Conservation (phyloP, 2,329 filamentous ascomycete species). For the Ophiostoma piceae region DNA sequence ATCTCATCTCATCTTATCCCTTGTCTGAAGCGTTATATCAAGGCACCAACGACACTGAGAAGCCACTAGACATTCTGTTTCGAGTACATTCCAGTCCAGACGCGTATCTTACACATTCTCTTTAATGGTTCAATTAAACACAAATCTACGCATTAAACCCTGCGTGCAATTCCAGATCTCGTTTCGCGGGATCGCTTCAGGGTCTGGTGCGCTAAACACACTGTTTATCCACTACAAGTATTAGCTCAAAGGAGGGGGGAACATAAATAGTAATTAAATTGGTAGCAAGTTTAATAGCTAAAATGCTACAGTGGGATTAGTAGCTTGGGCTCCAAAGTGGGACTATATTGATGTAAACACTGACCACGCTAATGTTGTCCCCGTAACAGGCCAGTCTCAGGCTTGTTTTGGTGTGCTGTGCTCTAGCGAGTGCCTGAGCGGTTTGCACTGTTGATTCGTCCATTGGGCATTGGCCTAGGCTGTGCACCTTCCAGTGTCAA, state of each 20-base stretch:
- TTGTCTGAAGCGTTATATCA: neutral
- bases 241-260: neutral
- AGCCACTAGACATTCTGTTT: neutral
- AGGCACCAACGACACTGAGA: neutral
- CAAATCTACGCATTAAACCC: neutral
- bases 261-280: too few relatives aligned
- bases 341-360: neutral
- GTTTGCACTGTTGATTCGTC: slow-evolving; percentile 8
- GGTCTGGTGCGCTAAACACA: neutral
- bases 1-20: neutral
- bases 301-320: neutral
- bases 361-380: slow-evolving; percentile 27
- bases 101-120: neutral
- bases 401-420: slow-evolving; percentile 12
- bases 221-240: neutral
- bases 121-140: neutral
- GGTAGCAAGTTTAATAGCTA: neutral
- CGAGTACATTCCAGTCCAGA: slow-evolving; percentile 4
- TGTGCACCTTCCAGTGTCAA: neutral
- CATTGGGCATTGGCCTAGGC: neutral
- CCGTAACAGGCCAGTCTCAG: slow-evolving; percentile 25
- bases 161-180: neutral
- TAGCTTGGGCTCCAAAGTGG: neutral
- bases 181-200: neutral
- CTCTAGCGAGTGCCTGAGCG: neutral